These are phyloP conservation scores for Paracorniculantispora psalliotae DNA, from an alignment of 2,329 filamentous ascomycete genomes.

Conservation along the genomic window DNA sequence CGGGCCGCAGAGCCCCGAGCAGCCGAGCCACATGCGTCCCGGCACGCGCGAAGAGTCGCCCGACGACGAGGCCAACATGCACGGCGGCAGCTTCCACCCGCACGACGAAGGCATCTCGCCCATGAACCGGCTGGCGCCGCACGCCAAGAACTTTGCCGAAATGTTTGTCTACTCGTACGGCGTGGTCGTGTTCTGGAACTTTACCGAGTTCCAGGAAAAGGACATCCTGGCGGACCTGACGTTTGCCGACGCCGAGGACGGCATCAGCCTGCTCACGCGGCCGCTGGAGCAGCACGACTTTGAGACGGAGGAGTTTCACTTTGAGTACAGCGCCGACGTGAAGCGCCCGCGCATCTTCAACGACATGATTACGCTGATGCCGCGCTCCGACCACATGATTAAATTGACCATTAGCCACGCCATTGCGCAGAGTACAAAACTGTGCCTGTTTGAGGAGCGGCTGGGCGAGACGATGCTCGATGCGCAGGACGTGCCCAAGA, in stretches of 20 bases:
- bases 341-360: constrained; percentile 91
- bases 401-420: constrained; percentile 97
- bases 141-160: constrained; percentile 79
- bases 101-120: constrained; percentile 44
- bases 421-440: constrained; percentile 93
- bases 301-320: constrained; percentile 97
- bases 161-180: constrained; percentile 98
- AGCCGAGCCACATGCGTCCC: constrained; percentile 24
- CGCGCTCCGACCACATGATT: constrained; percentile 93
- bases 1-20: constrained; percentile 27
- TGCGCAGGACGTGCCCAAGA: constrained; percentile 86
- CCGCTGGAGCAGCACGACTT: constrained; percentile 85
- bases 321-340: constrained; percentile 86
- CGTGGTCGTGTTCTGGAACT: constrained; percentile 98
- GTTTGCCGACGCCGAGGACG: constrained; percentile 68
- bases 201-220: constrained; percentile 92
- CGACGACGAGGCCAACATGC: constrained; percentile 23
- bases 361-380: constrained; percentile 96
- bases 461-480: constrained; percentile 94
- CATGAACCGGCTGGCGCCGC: constrained; percentile 58
- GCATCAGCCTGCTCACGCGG: constrained; percentile 64
- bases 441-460: constrained; percentile 91
- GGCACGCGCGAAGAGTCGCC: constrained; percentile 26
- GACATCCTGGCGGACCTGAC: constrained; percentile 92
- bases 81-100: constrained; percentile 20